Evolutionary conservation across 1,284 basidiomycete species (phyloP), one percentile per base, ranked within the genome.

Genomic region (Tylopilus sp.): DNA sequence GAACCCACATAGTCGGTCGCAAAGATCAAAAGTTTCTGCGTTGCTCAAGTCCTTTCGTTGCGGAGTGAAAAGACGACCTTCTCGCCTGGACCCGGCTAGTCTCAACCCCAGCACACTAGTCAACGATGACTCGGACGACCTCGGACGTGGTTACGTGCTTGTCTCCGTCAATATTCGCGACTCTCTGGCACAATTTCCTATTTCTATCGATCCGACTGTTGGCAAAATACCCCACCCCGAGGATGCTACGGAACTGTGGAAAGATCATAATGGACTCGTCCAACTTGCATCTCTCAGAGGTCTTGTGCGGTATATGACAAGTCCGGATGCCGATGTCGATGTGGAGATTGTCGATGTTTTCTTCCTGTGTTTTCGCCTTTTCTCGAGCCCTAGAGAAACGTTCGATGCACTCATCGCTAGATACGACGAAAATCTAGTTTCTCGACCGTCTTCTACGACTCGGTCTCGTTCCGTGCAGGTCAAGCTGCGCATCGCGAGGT

Each of bases 341-440:
- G 56, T 59, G 2, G 71, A 72, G 4, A 66, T 77, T 15, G 48
- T 64, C 18, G 69, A 76, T 26, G 68, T 81, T 1, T 90, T 94
- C 69, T 87, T 91, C 70, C 71, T 86, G 31, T 84, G 80, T 48
- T 93, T 92, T 69, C 79, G 89, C 16, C 75, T 84, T 54, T 91
- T 89, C 68, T 77, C 82, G 4, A 76, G 75, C 2, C 80, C 90
- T 0, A 40, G 52, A 4, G 74, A 77, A 23, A 72, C 90, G 10
- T 71, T 85, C 16, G 66, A 75, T 0, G 72, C 76, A 8, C 68
- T 93, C 3, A 62, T 79, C 21, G 65, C 68, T 5, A 79, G 89
- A 25, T 94, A 80, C 66, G 68, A 80, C 50, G 72, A 83, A 47
- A 46, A 47, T 4, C 56, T 66, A 9, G 61, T 68, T 0, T 45